Percentiles rank a stretch among this genome's conserved stretches.
Conservation (phyloP, 2,329 filamentous ascomycete species). For the Coniochaeta pulveracea region DNA sequence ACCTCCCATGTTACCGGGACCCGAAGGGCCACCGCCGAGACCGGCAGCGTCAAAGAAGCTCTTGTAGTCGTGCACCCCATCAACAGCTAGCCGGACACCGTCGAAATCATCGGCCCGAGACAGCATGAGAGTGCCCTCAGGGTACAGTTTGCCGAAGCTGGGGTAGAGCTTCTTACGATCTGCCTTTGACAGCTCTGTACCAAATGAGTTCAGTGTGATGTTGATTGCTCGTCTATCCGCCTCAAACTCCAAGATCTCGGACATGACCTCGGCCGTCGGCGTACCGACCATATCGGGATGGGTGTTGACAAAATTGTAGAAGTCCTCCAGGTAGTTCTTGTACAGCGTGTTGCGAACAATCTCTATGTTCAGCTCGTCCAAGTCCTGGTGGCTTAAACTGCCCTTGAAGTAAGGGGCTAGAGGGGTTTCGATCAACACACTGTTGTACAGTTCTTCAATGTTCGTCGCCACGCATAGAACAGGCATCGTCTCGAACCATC, state of each 20-base stretch:
- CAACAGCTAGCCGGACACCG: conserved; percentile 84
- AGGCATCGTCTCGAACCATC: conserved; percentile 98
- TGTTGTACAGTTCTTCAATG: conserved; percentile 98
- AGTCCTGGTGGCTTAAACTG: conserved; percentile 86
- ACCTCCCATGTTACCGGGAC: conserved; percentile 75
- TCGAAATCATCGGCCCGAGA: conserved; percentile 91
- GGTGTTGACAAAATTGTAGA: conserved; percentile 87
- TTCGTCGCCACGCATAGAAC: conserved; percentile 96
- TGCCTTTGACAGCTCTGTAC: conserved; percentile 85
- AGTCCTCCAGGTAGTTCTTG: conserved; percentile 99
- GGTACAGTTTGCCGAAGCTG: conserved; percentile 79
- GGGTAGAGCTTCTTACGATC: conserved; percentile 97
- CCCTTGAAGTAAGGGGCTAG: conserved; percentile 96
- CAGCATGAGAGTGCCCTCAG: conserved; percentile 90
- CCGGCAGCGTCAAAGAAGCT: conserved; percentile 88
- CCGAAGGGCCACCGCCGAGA: conserved; percentile 57
- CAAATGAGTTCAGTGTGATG: conserved; percentile 97
- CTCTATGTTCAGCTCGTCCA: conserved; percentile 98
- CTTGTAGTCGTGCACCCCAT: conserved; percentile 90
- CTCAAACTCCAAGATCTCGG: conserved; percentile 91
- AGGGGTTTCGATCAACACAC: conserved; percentile 91
- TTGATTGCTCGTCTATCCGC: conserved; percentile 95
- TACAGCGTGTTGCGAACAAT: conserved; percentile 97
- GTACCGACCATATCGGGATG: conserved; percentile 78
- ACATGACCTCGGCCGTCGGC: conserved; percentile 89